Base-by-base conservation (phyloP, 202 grass and related monocot species). In the Carex arenaria region DNA sequence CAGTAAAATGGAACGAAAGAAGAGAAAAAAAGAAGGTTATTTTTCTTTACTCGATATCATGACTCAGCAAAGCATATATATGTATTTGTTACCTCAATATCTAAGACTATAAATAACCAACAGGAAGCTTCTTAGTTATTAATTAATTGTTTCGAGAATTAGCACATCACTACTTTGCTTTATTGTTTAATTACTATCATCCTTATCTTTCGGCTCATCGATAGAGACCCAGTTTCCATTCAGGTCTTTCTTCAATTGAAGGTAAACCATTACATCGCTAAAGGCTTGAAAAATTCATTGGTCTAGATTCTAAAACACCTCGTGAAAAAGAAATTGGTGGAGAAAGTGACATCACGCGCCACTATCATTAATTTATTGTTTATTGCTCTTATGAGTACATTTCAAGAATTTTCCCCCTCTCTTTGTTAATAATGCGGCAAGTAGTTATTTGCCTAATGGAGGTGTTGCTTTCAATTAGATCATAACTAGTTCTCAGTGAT, bases 401-500 rank as follows among this genome's bases (percentile, higher is more conserved):
- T 56, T 53, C 63, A 82, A 54, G 61, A 66, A 61, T 10, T 34
- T 79, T 61, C n/a, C 56, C 3, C 11, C 34, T 38, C 52, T 20
- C 52, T 81, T 49, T 47, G 72, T 72, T 89, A 13, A 64, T 67
- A 86, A 81, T 51, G 62, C 12, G 51, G 73, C 22, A 62, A 67
- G 83, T 74, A 57, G 71, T 31, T 70, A 88, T 69, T 83, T 69
- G 42, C 32, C 43, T 31, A 68, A 67, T 67, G 80, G 1, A 62
- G 2, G 60, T 49, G 87, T 91, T 84, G 85, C 85, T 86, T 71
- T 94, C 89, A 61, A 68, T 40, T 52, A 82, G 85, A 94, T 91
- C 82, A 52, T 55, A 76, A 84, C 87, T 94, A 86, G 70, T 89
- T 90, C 86, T 86, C 76, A 80, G 85, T 74, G 87, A 88, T 84